Conservation (phyloP, 2,329 filamentous ascomycete species). For the Clonostachys solani region DNA sequence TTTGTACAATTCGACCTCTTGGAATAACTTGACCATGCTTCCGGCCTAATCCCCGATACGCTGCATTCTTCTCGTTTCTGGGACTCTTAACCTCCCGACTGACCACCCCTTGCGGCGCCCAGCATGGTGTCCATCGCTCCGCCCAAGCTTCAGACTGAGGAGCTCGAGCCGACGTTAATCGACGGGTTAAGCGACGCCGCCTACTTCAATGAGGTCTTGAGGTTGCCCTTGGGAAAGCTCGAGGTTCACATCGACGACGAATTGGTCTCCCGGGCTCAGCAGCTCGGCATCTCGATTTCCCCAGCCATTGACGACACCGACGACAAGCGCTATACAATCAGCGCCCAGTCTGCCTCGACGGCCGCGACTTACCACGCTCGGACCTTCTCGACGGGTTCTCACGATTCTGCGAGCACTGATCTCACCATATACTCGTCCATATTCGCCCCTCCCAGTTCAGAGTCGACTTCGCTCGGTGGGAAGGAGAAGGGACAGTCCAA, state of each 20-base stretch:
- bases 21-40: no score
- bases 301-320: constrained; percentile 8
- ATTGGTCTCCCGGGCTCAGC: constrained; percentile 24
- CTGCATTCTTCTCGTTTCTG: not conserved
- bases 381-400: constrained; percentile 37
- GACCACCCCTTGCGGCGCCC: not conserved
- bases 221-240: constrained; percentile 19
- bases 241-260: constrained; percentile 34
- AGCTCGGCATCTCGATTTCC: constrained; percentile 24
- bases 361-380: constrained; percentile 34
- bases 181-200: constrained; percentile 17
- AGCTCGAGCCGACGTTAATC: constrained; percentile 21
- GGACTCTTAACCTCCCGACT: not conserved
- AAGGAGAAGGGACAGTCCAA: constrained; percentile 20
- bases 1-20: no score
- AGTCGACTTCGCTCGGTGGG: constrained; percentile 3
- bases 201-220: constrained; percentile 34
- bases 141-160: not conserved
- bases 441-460: constrained; percentile 15
- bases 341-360: constrained; percentile 35
- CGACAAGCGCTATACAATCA: constrained; percentile 29
- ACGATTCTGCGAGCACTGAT: constrained; percentile 31
- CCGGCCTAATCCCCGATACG: no score
- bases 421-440: constrained; percentile 38
- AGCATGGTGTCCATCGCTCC: not conserved